A percentile compares a stretch with the other conserved stretches of the same genome.
These are phyloP conservation scores for Lentithecium fluviatile DNA, from an alignment of 495 filamentous ascomycete species.

Conservation along the genomic window DNA sequence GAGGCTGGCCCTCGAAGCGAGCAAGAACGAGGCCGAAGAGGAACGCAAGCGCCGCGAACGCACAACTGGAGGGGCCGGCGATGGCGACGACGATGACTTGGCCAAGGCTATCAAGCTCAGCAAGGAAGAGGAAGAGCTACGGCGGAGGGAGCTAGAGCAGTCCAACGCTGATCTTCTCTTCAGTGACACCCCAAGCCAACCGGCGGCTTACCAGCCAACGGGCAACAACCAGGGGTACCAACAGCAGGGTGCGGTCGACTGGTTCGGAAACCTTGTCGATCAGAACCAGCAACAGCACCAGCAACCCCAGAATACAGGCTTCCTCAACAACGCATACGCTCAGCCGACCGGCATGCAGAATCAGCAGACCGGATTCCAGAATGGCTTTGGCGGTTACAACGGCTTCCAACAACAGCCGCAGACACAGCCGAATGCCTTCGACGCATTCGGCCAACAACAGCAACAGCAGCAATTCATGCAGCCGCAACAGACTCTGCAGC, in stretches of 20 bases:
- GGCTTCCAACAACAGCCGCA: slow-evolving; percentile 59
- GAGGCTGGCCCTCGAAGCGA: slow-evolving; percentile 88
- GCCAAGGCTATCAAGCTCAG: slow-evolving; percentile 96
- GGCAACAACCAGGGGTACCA: slow-evolving; percentile 95
- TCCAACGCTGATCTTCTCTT: slow-evolving; percentile 84
- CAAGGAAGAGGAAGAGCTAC: slow-evolving; percentile 88
- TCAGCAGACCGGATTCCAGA: slow-evolving; percentile 59
- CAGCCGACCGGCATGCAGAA: slow-evolving; percentile 50
- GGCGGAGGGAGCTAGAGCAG: slow-evolving; percentile 85
- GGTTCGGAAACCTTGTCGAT: slow-evolving; percentile 89
- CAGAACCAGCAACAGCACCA: slow-evolving; percentile 60
- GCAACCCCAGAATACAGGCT: slow-evolving; percentile 76
- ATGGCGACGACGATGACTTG: slow-evolving; percentile 76
- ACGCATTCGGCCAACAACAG: slow-evolving; percentile 44
- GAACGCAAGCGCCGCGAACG: slow-evolving; percentile 71
- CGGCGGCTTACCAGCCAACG: slow-evolving; percentile 70
- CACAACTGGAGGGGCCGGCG: slow-evolving; percentile 44
- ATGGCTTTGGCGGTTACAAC: slow-evolving; percentile 46
- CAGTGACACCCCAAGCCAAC: slow-evolving; percentile 65
- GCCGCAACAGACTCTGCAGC: slow-evolving; percentile 69
- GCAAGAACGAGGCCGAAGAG: slow-evolving; percentile 93
- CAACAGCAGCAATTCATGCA: slow-evolving; percentile 56
- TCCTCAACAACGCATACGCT: slow-evolving; percentile 80
- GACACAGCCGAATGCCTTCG: slow-evolving; percentile 56
- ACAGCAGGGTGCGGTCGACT: slow-evolving; percentile 92